These are phyloP conservation scores for Triadica sebifera DNA, from an alignment of 345 rosid species.

Conservation along the genomic window DNA sequence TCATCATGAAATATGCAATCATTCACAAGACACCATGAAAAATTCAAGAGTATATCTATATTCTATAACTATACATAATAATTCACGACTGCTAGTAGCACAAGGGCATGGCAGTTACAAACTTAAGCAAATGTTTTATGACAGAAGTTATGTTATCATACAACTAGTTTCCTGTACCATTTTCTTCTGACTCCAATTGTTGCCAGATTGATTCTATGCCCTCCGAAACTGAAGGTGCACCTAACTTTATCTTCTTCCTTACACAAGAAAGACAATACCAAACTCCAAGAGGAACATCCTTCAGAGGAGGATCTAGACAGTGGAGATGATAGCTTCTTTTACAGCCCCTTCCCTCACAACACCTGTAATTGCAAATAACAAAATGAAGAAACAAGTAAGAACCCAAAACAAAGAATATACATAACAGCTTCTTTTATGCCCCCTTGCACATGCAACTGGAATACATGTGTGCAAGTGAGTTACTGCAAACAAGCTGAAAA, in stretches of 20 bases:
- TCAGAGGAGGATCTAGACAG: constrained; percentile 44
- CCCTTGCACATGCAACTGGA: background rate
- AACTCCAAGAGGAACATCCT: constrained; percentile 40
- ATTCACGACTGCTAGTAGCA: background rate
- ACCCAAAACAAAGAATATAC: background rate
- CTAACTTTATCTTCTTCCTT: constrained; percentile 42
- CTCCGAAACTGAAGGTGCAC: constrained; percentile 43
- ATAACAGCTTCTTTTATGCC: background rate
- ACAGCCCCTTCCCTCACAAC: constrained; percentile 54
- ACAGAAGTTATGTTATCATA: background rate
- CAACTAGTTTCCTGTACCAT: constrained; percentile 31
- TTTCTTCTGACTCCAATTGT: constrained; percentile 34
- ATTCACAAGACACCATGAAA: background rate
- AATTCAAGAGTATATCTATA: background rate
- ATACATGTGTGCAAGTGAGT: background rate
- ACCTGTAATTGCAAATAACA: constrained; percentile 33
- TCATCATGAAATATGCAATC: background rate
- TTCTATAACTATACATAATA: background rate
- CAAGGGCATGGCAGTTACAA: background rate
- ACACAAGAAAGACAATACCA: constrained; percentile 51
- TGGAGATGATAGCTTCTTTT: constrained; percentile 43
- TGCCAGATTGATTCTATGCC: constrained; percentile 55
- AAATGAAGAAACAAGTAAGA: background rate
- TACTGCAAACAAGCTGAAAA: background rate
- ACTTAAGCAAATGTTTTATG: background rate